Percentiles rank a stretch among this genome's conserved stretches.
Evolutionary conservation across 1,284 basidiomycete species (phyloP).

Genomic region (Rhodotorula sp.): DNA sequence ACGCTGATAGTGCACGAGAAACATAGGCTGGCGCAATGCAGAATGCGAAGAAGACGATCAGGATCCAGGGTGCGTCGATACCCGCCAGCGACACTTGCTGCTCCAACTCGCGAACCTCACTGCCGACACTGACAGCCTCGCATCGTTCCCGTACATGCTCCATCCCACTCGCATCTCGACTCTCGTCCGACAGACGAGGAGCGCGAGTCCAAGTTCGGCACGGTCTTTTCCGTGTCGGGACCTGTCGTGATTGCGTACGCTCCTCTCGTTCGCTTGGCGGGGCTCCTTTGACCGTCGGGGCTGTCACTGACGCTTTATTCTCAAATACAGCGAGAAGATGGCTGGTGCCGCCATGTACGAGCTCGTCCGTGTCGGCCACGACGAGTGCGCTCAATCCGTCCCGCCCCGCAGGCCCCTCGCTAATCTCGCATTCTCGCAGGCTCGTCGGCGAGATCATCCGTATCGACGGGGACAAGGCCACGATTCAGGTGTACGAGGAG

Average conservation of each 20-base stretch:
- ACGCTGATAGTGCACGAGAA: neutral
- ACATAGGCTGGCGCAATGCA: conserved; percentile 74
- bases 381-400: conserved; percentile 57
- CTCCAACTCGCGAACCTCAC: neutral
- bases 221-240: conserved; percentile 90
- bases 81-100: neutral
- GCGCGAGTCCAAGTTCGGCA: conserved; percentile 80
- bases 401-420: neutral
- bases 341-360: conserved; percentile 95
- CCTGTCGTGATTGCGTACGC: conserved; percentile 82
- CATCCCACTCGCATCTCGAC: neutral
- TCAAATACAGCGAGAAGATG: conserved; percentile 70
- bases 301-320: neutral
- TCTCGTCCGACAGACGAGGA: conserved; percentile 66
- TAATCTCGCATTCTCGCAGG: conserved; percentile 1
- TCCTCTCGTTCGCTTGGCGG: neutral
- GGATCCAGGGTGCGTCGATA: conserved; percentile 56
- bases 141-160: neutral
- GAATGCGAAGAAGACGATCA: conserved; percentile 79
- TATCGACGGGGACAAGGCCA: conserved; percentile 93
- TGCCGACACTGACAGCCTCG: neutral
- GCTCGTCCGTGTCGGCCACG: conserved; percentile 84
- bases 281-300: too few species aligned
- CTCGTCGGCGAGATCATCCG: conserved; percentile 81
- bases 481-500: conserved; percentile 99